These are phyloP conservation scores for Lentinula lateritia DNA, from an alignment of 768 basidiomycete genomes.

Conservation along the genomic window DNA sequence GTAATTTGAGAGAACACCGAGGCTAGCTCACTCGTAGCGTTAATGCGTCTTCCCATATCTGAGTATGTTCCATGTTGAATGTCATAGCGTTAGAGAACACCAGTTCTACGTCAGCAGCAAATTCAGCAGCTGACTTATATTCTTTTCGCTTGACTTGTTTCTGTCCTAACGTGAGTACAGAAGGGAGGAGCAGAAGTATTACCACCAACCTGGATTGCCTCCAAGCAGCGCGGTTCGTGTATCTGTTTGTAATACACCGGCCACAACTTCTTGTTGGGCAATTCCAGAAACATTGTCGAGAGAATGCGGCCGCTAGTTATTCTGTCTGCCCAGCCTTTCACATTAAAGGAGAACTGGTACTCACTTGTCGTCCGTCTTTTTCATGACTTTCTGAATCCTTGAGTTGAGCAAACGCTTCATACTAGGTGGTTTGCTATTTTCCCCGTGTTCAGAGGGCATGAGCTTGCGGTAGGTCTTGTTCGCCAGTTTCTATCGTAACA, in stretches of 20 bases:
- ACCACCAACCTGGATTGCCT: conserved; percentile 64
- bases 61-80: conserved; percentile 85
- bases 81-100: conserved; percentile 85
- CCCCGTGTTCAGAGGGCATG: conserved; percentile 35
- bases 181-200: not conserved
- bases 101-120: conserved; percentile 82
- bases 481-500: conserved; percentile 37
- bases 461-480: conserved; percentile 44
- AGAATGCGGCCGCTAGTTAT: conserved; percentile 55
- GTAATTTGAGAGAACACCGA: not conserved
- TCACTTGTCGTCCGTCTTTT: conserved; percentile 67
- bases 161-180: conserved; percentile 32
- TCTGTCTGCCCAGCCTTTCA: not conserved
- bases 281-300: conserved; percentile 75
- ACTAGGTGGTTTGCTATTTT: conserved; percentile 47
- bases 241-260: conserved; percentile 77
- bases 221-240: conserved; percentile 72
- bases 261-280: conserved; percentile 78
- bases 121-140: conserved; percentile 61
- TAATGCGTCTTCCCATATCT: conserved; percentile 76
- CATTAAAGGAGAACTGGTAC: conserved; percentile 18
- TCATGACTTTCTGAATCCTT: conserved; percentile 66
- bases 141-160: conserved; percentile 78
- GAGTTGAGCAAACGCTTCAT: conserved; percentile 62
- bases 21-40: conserved; percentile 49